phyloP scores from a whole-genome alignment of 1,139 yeast species.

The Saccharomycopsis phalli region DNA sequence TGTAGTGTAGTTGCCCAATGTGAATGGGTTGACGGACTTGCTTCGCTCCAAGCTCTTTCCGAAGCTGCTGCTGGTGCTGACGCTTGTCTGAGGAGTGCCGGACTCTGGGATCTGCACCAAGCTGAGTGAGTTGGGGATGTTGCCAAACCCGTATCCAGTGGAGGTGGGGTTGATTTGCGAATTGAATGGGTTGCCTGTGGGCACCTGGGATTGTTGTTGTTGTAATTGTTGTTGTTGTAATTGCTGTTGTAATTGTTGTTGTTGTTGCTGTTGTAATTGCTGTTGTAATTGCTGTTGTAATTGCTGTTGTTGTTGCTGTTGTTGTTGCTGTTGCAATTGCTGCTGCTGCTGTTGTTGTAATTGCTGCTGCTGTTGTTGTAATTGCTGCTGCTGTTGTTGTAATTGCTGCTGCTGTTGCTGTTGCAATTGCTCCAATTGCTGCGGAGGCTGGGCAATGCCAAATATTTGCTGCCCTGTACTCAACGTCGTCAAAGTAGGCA shows the following conservation, averaged over 20 bases:
- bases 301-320: slow-evolving; percentile 21
- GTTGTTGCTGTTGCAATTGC: slow-evolving; percentile 18
- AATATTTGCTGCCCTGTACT: slow-evolving; percentile 10
- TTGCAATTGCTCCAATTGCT: slow-evolving; percentile 20
- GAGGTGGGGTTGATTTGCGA: slow-evolving; percentile 7
- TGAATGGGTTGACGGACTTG: slow-evolving; percentile 19
- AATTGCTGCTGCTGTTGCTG: slow-evolving; percentile 21
- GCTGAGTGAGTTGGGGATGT: slow-evolving; percentile 3
- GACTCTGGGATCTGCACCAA: slow-evolving; percentile 10
- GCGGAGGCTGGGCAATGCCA: slow-evolving; percentile 6
- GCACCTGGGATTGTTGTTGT: slow-evolving; percentile 12
- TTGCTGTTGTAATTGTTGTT: slow-evolving; percentile 18
- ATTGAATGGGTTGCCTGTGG: slow-evolving; percentile 21
- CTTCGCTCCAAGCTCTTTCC: slow-evolving; percentile 9
- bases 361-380: slow-evolving; percentile 24
- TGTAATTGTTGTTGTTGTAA: slow-evolving; percentile 21
- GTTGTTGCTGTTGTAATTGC: slow-evolving; percentile 21
- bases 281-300: slow-evolving; percentile 20
- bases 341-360: slow-evolving; percentile 15
- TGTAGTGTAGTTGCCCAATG: slow-evolving; percentile 19
- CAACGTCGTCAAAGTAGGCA: slow-evolving; percentile 8
- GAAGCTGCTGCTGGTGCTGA: slow-evolving; percentile 5
- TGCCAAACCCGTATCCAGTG: slow-evolving; percentile 20
- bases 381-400: slow-evolving; percentile 25
- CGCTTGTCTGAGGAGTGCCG: slow-evolving; percentile 2